These are phyloP conservation scores for Discostella stelligeroides DNA, from an alignment of 108 stramenopile genomes.

Conservation along the genomic window DNA sequence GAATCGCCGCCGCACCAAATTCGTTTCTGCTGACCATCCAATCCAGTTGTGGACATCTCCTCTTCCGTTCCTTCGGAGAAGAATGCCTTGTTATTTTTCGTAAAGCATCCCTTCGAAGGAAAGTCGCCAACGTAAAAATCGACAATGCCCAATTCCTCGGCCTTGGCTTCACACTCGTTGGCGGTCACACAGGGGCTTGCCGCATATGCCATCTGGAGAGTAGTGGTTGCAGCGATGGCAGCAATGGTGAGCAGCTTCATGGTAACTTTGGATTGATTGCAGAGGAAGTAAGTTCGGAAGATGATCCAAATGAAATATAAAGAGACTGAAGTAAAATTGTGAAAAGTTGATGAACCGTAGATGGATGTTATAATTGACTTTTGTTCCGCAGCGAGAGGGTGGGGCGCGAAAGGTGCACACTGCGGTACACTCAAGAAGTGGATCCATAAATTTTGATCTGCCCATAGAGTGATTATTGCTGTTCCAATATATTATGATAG, in stretches of 20 bases:
- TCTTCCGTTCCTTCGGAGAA: constrained; percentile 5
- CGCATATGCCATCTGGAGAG: not conserved
- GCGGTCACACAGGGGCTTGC: not conserved
- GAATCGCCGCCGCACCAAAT: constrained; percentile 6
- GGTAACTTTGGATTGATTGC: too few species aligned
- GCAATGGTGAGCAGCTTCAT: constrained; percentile 1
- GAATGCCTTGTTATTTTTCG: constrained; percentile 5
- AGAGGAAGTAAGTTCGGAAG: too few species aligned
- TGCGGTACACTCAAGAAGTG: too few species aligned
- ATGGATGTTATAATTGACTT: too few species aligned
- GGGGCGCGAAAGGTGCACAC: too few species aligned
- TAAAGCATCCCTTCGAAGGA: constrained; percentile 1
- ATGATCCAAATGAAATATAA: too few species aligned
- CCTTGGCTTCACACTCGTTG: not conserved
- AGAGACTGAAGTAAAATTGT: too few species aligned
- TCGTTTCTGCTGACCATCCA: not conserved
- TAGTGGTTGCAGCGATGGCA: not conserved
- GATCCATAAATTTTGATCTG: too few species aligned
- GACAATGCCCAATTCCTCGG: constrained; percentile 1
- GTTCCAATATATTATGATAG: too few species aligned
- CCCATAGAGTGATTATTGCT: too few species aligned
- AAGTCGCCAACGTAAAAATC: not conserved
- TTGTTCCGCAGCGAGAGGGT: too few species aligned
- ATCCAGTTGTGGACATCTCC: not conserved
- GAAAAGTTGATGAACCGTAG: too few species aligned